These are phyloP conservation scores for Orbilia blumenaviensis DNA, from an alignment of 2,329 filamentous ascomycete genomes.

Conservation along the genomic window DNA sequence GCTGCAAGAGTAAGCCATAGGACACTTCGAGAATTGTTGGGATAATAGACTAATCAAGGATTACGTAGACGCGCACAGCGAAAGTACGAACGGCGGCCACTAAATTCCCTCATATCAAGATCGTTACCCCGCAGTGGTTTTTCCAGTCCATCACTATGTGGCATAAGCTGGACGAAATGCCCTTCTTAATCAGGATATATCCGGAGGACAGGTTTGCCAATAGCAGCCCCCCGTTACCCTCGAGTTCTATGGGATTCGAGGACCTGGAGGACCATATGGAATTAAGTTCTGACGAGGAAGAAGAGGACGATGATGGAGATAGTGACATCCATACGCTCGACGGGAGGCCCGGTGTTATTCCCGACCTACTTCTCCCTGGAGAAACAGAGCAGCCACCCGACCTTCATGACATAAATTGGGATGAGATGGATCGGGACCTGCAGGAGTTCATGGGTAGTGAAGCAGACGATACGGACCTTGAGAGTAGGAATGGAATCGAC, in stretches of 20 bases:
- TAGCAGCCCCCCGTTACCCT: constrained; percentile 61
- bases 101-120: constrained; percentile 80
- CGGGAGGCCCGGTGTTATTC: constrained; percentile 57
- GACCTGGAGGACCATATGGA: constrained; percentile 59
- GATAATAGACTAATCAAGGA: constrained; percentile 58
- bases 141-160: constrained; percentile 84
- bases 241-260: constrained; percentile 59
- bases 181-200: constrained; percentile 80
- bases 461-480: constrained; percentile 49
- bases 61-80: constrained; percentile 79
- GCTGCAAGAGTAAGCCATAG: constrained; percentile 61
- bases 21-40: constrained; percentile 62
- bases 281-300: constrained; percentile 64
- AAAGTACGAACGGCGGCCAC: constrained; percentile 85
- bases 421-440: constrained; percentile 50
- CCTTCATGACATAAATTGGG: constrained; percentile 56
- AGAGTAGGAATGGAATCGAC: constrained; percentile 47
- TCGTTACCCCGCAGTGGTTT: constrained; percentile 92
- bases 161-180: constrained; percentile 78
- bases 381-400: constrained; percentile 59
- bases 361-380: constrained; percentile 57
- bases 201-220: constrained; percentile 67
- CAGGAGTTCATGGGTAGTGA: constrained; percentile 51
- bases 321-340: constrained; percentile 50
- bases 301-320: constrained; percentile 58